Base-by-base conservation (phyloP, 139 green algal genomes). In the Dunaliella primolecta region DNA sequence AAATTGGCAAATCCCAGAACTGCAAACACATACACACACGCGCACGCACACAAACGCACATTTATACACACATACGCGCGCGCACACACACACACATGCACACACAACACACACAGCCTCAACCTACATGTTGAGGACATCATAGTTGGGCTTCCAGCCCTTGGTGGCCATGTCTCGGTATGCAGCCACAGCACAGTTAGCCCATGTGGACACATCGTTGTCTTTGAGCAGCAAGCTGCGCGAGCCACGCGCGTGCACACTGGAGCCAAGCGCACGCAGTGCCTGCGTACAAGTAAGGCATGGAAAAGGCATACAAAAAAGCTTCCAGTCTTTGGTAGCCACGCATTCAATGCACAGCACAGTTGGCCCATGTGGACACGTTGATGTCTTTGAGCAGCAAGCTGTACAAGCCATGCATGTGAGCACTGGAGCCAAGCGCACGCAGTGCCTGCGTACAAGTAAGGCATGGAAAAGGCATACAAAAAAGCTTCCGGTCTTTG, bases 131-230 rank as follows among this genome's bases (percentile, higher is more conserved):
- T 92, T 87, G 21, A 92, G 36, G 72, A 90, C 29, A 36, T 90
- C 85, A 76, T 88, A 56, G 30, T 80, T 80, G 0, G 90, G 90
- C 72, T 78, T 84, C 75, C 86, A 85, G 0, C 90, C 90, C 2
- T 70, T 35, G 1, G 81, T 75, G 11, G 90, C 56, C 83, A 93
- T 91, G 88, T 93, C 87, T 57, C 89, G 88, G 83, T 92, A 93
- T 1, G 86, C 82, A 31, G 57, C 85, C 23, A 93, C 38, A 15
- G 90, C 90, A 27, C 90, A 86, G 84, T 85, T 79, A 36, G 79
- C 55, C 90, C 90, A 93, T 71, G 91, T 91, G 36, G 91, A 84
- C 34, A 79, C 86, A 15, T 89, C 86, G 2, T 80, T 71, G 36
- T 82, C 32, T 30, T 80, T 30, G 35, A 37, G 29, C 75, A 86